phyloP scores from a whole-genome alignment of 768 basidiomycete species.

The Exidia glandulosa region DNA sequence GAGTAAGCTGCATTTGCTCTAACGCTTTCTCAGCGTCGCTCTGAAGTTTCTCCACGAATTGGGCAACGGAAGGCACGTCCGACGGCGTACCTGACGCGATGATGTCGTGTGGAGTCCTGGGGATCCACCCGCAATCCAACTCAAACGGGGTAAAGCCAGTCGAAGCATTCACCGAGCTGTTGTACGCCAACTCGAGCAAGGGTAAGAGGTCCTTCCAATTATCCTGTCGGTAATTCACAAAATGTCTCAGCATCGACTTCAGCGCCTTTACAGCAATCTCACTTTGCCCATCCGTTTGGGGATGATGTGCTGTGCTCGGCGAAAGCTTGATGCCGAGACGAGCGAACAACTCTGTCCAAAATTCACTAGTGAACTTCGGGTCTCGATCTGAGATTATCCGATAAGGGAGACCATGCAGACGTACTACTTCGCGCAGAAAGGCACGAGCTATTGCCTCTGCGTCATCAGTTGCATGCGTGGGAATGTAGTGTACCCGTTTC shows the following conservation, averaged over 20 bases:
- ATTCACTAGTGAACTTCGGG: slow-evolving; percentile 20
- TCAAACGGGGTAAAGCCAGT: slow-evolving; percentile 21
- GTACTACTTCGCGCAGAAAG: slow-evolving; percentile 15
- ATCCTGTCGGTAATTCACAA: slow-evolving; percentile 16
- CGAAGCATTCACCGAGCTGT: slow-evolving; percentile 15
- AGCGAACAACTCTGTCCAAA: slow-evolving; percentile 18
- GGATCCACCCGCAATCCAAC: background rate
- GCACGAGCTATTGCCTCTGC: slow-evolving; percentile 7
- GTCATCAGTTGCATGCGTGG: background rate
- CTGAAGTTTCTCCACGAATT: slow-evolving; percentile 5
- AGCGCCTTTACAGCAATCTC: slow-evolving; percentile 12
- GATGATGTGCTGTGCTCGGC: slow-evolving; percentile 27
- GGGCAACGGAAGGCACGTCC: slow-evolving; percentile 1
- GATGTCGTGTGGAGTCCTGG: background rate
- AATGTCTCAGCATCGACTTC: slow-evolving; percentile 8
- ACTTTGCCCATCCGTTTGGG: slow-evolving; percentile 26
- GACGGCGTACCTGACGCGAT: slow-evolving; percentile 2
- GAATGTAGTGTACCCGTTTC: background rate
- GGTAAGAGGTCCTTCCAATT: slow-evolving; percentile 24
- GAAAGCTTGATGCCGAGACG: slow-evolving; percentile 16
- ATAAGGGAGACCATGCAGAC: slow-evolving; percentile 18
- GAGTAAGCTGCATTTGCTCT: slow-evolving; percentile 18
- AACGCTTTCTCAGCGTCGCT: slow-evolving; percentile 19
- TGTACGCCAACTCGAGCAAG: slow-evolving; percentile 23
- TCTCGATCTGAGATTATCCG: slow-evolving; percentile 23